Evolutionary conservation across 2,329 filamentous ascomycete genomes (phyloP).

Genomic region (Trichoderma pleuroti): DNA sequence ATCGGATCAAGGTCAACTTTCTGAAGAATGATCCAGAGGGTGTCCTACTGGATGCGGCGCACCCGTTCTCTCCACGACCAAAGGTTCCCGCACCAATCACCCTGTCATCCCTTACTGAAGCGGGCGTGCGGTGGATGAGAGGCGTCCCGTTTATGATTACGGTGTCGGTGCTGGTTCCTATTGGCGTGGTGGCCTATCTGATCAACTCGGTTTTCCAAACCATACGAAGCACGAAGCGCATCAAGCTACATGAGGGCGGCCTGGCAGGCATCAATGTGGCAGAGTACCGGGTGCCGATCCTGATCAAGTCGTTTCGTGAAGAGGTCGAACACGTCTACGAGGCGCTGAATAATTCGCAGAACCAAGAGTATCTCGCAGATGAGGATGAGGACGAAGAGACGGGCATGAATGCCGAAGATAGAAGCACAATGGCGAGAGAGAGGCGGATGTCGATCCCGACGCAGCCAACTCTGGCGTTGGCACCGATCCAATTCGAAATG

Average conservation of each 20-base stretch:
- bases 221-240: conserved; percentile 68
- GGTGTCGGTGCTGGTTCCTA: conserved; percentile 67
- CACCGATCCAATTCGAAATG: conserved; percentile 79
- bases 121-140: conserved; percentile 39
- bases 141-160: conserved; percentile 62
- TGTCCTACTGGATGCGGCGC: conserved; percentile 67
- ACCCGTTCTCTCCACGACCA: conserved; percentile 54
- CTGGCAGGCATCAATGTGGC: conserved; percentile 63
- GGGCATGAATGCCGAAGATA: conserved; percentile 37
- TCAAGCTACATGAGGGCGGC: conserved; percentile 70
- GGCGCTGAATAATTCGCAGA: conserved; percentile 63
- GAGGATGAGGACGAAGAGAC: conserved; percentile 45
- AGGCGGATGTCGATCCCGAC: conserved; percentile 42
- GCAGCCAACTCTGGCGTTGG: conserved; percentile 72
- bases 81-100: conserved; percentile 29
- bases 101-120: conserved; percentile 33
- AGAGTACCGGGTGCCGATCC: conserved; percentile 71
- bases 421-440: conserved; percentile 41
- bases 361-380: conserved; percentile 65
- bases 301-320: conserved; percentile 70
- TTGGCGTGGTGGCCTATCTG: conserved; percentile 69
- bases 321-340: conserved; percentile 77
- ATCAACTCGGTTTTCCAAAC: conserved; percentile 75
- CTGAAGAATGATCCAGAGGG: conserved; percentile 66
- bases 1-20: conserved; percentile 68